phyloP scores from a whole-genome alignment of 225 moss, liverwort and hornwort genomes.

The Asterella californica region DNA sequence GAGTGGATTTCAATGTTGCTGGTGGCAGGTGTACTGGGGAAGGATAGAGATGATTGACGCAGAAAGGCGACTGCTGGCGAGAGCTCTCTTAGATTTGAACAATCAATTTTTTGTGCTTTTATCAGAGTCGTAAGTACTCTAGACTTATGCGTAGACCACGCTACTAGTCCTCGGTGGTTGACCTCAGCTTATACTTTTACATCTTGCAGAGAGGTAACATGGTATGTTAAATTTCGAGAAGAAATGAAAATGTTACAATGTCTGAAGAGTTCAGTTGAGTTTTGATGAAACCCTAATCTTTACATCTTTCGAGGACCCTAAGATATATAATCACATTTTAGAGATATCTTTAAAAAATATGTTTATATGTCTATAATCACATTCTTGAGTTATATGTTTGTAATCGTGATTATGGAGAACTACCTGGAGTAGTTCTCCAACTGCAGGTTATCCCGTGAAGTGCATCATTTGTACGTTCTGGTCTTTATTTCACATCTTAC shows the following conservation, averaged over 20 bases:
- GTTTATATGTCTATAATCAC: too few species aligned
- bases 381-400: too few species aligned
- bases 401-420: too few species aligned
- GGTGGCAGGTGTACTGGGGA: constrained; percentile 69
- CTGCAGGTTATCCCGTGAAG: neutral
- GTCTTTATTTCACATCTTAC: neutral
- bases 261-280: too few species aligned
- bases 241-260: too few species aligned
- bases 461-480: neutral
- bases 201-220: neutral
- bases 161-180: neutral
- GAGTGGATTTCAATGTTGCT: neutral
- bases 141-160: neutral
- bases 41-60: constrained; percentile 89
- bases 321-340: too few species aligned
- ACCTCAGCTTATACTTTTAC: neutral
- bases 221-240: too few species aligned
- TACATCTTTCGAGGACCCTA: too few species aligned
- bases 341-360: too few species aligned
- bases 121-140: constrained; percentile 65
- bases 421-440: neutral
- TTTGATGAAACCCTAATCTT: too few species aligned
- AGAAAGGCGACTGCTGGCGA: constrained; percentile 70
- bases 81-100: constrained; percentile 60
- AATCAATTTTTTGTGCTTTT: constrained; percentile 71